Base-by-base conservation (phyloP, 139 green algal species). In the Chlorella sorokiniana region DNA sequence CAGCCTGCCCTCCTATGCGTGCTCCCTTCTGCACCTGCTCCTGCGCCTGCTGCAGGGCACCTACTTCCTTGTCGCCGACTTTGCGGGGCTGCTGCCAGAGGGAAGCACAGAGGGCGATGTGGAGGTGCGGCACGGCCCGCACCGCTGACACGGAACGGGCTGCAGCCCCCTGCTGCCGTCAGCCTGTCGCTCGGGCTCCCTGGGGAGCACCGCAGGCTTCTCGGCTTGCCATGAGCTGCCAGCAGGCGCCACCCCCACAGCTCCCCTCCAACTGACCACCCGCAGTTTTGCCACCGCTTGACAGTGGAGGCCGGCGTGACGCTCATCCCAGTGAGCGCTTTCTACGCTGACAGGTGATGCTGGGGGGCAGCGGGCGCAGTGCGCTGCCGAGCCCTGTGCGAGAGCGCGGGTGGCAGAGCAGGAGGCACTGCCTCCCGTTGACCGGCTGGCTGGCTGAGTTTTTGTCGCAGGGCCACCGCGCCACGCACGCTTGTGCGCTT, bases 11-110 rank as follows among this genome's bases (percentile, higher is more conserved):
- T 27, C n/a, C n/a, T n/a, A n/a, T n/a, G n/a, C n/a, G n/a, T n/a
- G n/a, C n/a, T n/a, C n/a, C n/a, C n/a, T n/a, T n/a, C n/a, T n/a
- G n/a, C n/a, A n/a, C n/a, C 29, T 65, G 56, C 22, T 33, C 6
- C 22, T 29, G 18, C n/a, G 56, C 10, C 73, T 76, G 0, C 81
- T 71, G 14, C 73, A 94, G 25, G 93, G 91, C n/a, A 94, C 93
- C 25, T 97, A 97, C 84, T 97, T 97, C 45, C 35, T 96, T 14
- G 78, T 92, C 20, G 90, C 91, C 29, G 93, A 97, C 71, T 86
- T 92, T 41, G 41, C 56, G 0, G 68, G n/a, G 31, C 78, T 83
- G 44, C 61, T 89, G 44, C 59, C 41, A 6, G 48, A 63, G 37
- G 62, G 87, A 61, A 82, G 64, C 44, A 74, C 41, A 22, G 76